Conservation (phyloP, 1,284 basidiomycete genomes). For the Cutaneotrichosporon cutaneum region DNA sequence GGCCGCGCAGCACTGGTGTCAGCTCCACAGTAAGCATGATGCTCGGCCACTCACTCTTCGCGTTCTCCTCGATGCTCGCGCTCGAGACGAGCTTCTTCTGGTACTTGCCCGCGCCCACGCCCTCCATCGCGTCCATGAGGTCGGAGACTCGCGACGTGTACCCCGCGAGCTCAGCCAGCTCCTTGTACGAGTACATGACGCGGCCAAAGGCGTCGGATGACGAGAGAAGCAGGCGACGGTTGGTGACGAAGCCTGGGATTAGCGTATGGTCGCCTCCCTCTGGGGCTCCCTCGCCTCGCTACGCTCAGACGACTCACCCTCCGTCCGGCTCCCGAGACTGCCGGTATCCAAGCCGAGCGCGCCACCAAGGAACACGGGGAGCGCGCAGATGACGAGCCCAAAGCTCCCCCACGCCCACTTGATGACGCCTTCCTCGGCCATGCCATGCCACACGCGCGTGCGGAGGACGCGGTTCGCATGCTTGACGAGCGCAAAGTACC, state of each 20-base stretch:
- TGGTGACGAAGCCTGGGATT: slow-evolving; percentile 79
- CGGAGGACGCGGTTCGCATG: slow-evolving; percentile 83
- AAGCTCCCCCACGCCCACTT: slow-evolving; percentile 98
- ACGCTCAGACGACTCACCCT: slow-evolving; percentile 59
- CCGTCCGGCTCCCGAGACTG: slow-evolving; percentile 80
- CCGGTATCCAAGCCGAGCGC: slow-evolving; percentile 63
- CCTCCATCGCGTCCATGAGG: slow-evolving; percentile 87
- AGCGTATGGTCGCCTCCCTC: background rate
- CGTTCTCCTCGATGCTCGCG: slow-evolving; percentile 73
- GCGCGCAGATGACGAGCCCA: slow-evolving; percentile 87
- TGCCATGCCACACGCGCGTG: slow-evolving; percentile 84
- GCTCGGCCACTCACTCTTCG: slow-evolving; percentile 64
- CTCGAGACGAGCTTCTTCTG: slow-evolving; percentile 83
- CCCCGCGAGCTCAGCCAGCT: slow-evolving; percentile 90
- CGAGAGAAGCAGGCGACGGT: slow-evolving; percentile 77
- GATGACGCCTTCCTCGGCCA: slow-evolving; percentile 91
- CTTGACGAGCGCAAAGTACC: slow-evolving; percentile 82
- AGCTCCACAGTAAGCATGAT: background rate
- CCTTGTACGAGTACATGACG: slow-evolving; percentile 92
- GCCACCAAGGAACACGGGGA: slow-evolving; percentile 89
- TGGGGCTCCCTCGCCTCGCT: background rate
- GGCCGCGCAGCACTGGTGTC: slow-evolving; percentile 68
- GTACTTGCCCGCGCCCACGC: slow-evolving; percentile 78
- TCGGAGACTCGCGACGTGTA: slow-evolving; percentile 90
- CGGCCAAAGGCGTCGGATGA: slow-evolving; percentile 61